A percentile compares a stretch with the other conserved stretches of the same genome.
These are phyloP conservation scores for Gardenia jasminoides DNA, from an alignment of 257 asterid genomes.

Conservation along the genomic window DNA sequence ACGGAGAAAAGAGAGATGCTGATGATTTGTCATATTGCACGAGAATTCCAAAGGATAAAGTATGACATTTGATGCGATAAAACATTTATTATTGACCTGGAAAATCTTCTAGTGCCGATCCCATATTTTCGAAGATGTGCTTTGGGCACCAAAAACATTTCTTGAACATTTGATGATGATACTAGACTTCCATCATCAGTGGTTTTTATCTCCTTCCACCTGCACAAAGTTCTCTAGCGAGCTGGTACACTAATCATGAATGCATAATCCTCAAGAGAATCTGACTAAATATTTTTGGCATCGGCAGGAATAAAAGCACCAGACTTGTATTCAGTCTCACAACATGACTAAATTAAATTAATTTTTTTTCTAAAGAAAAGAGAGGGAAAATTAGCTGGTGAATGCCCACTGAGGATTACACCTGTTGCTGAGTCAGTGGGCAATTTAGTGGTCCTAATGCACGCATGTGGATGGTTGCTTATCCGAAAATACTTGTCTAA, in stretches of 20 bases:
- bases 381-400: neutral
- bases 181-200: neutral
- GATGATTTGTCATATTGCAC: constrained; percentile 3
- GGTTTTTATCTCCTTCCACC: neutral
- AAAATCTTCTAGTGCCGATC: neutral
- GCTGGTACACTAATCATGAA: too few relatives aligned
- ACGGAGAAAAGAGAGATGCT: neutral
- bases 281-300: too few relatives aligned
- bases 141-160: neutral
- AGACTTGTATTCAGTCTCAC: neutral
- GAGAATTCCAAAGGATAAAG: constrained; percentile 1
- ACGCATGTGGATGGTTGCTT: constrained; percentile 45
- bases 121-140: neutral
- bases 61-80: neutral
- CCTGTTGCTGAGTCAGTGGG: constrained; percentile 36
- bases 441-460: constrained; percentile 47
- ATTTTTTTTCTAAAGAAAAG: too few relatives aligned
- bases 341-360: neutral
- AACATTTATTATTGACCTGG: neutral
- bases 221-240: neutral
- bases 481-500: constrained; percentile 31
- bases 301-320: too few relatives aligned
- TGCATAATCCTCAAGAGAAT: too few relatives aligned
- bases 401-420: constrained; percentile 25
- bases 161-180: neutral